phyloP scores from a whole-genome alignment of 306 rosid species.

The Cicer judaicum region DNA sequence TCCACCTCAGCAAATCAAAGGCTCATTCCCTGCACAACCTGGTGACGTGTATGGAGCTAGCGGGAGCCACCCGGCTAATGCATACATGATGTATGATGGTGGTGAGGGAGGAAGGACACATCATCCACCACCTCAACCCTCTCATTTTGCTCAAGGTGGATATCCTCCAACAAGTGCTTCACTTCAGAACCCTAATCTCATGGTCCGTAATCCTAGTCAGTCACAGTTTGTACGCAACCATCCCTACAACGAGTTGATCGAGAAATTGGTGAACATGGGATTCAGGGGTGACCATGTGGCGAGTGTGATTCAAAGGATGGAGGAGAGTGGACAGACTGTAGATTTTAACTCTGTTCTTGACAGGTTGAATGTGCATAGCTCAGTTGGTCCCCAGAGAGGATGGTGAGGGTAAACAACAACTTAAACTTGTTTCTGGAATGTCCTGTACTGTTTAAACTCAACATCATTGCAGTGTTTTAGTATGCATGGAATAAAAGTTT shows the following conservation, averaged over 20 bases:
- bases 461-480: conserved; percentile 79
- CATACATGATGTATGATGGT: conserved; percentile 83
- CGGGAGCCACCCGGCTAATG: conserved; percentile 58
- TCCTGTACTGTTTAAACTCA: conserved; percentile 12
- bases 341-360: conserved; percentile 92
- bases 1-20: conserved; percentile 79
- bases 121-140: conserved; percentile 62
- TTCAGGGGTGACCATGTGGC: conserved; percentile 80
- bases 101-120: conserved; percentile 79
- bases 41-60: conserved; percentile 69
- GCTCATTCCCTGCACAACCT: conserved; percentile 58
- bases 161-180: conserved; percentile 76
- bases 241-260: conserved; percentile 81
- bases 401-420: conserved; percentile 65
- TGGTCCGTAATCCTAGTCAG: conserved; percentile 66
- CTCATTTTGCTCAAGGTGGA: conserved; percentile 74
- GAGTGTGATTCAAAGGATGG: conserved; percentile 92
- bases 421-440: background rate
- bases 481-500: conserved; percentile 88
- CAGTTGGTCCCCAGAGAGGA: conserved; percentile 76
- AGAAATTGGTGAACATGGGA: conserved; percentile 86
- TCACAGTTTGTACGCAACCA: conserved; percentile 70
- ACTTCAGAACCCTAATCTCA: conserved; percentile 62
- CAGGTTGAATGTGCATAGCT: conserved; percentile 75
- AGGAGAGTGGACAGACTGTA: conserved; percentile 84